Conservation (phyloP, 192 early-diverging fungal species). For the Linnemannia elongata region DNA sequence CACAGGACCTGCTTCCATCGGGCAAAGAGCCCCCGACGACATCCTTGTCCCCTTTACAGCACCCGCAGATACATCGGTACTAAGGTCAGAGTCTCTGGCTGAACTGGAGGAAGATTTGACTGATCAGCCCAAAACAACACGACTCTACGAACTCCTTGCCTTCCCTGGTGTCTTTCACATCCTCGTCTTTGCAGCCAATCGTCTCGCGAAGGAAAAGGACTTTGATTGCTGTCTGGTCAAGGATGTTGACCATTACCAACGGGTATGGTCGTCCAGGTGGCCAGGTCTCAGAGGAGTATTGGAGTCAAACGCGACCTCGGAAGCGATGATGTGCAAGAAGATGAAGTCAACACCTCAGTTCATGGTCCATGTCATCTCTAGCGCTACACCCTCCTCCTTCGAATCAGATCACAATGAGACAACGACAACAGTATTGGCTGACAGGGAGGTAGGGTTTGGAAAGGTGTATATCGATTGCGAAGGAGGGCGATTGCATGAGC, state of each 20-base stretch:
- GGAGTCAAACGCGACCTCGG: neutral
- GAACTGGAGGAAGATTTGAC: neutral
- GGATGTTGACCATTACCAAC: neutral
- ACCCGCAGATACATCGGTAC: neutral
- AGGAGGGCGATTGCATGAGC: neutral
- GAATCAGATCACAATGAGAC: neutral
- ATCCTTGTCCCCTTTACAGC: neutral
- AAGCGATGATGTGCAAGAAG: neutral
- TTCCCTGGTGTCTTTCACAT: constrained; percentile 17
- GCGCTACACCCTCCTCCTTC: neutral
- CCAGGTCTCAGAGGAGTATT: neutral
- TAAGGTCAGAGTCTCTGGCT: neutral
- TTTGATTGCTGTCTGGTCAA: neutral
- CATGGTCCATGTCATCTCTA: neutral
- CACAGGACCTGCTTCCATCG: neutral
- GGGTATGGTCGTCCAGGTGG: neutral
- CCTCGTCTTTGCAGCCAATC: constrained; percentile 18
- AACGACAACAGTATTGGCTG: neutral
- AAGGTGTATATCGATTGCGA: constrained; percentile 6
- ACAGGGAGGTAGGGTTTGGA: neutral
- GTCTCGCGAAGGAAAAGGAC: neutral
- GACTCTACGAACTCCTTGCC: constrained; percentile 9
- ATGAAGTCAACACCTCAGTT: neutral
- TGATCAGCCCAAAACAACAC: neutral
- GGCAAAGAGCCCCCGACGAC: constrained; percentile 9